A percentile compares a stretch with the other conserved stretches of the same genome.
phyloP scores from a whole-genome alignment of 306 rosid genomes.

The Ceratonia siliqua region DNA sequence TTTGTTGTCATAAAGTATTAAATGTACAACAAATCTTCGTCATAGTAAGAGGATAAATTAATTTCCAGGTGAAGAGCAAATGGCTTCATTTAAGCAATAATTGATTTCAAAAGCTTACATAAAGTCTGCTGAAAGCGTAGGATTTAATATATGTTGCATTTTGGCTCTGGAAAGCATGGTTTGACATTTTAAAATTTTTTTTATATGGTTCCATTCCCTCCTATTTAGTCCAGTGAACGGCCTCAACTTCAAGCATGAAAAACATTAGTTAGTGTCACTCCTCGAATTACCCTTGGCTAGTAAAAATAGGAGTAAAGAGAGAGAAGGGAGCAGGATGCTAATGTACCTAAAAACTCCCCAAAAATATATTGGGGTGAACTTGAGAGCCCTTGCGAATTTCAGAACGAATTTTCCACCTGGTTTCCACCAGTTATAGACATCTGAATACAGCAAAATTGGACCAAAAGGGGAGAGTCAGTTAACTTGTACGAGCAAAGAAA shows the following conservation, averaged over 20 bases:
- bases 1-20: constrained; percentile 1
- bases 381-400: constrained; percentile 71
- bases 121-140: neutral
- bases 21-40: neutral
- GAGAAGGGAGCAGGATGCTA: neutral
- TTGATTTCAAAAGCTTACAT: neutral
- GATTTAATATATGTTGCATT: neutral
- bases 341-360: constrained; percentile 88
- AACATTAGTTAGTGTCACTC: neutral
- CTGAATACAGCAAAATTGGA: constrained; percentile 54
- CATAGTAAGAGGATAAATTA: neutral
- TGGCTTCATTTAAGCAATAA: neutral
- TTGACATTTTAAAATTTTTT: constrained; percentile 4
- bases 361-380: constrained; percentile 74
- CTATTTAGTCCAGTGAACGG: constrained; percentile 5
- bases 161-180: constrained; percentile 11
- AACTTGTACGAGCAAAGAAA: constrained; percentile 24
- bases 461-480: constrained; percentile 24
- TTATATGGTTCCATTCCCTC: constrained; percentile 14
- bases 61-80: neutral
- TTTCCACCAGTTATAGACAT: constrained; percentile 88
- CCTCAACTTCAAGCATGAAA: constrained; percentile 3
- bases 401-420: constrained; percentile 69
- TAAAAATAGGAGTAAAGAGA: constrained; percentile 7
- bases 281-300: neutral